Evolutionary conservation across 2,329 filamentous ascomycete genomes (phyloP).

Genomic region (Trichoderma sp.): DNA sequence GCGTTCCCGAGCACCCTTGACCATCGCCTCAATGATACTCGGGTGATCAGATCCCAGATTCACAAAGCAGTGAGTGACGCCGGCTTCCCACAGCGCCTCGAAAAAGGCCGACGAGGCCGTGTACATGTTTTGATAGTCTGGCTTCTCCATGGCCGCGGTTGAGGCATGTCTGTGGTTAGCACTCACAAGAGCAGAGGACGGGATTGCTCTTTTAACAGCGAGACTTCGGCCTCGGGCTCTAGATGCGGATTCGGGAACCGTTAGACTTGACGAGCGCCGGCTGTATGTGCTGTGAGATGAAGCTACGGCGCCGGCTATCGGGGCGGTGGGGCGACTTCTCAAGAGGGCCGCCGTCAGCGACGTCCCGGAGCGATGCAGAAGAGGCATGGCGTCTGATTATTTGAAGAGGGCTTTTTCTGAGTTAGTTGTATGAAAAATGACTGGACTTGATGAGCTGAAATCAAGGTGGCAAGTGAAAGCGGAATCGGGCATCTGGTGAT

Average conservation of each 20-base stretch:
- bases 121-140: conserved; percentile 54
- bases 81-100: conserved; percentile 75
- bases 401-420: background rate
- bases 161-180: conserved; percentile 26
- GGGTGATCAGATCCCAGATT: conserved; percentile 75
- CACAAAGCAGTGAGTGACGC: conserved; percentile 63
- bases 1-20: conserved; percentile 72
- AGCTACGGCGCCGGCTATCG: conserved; percentile 24
- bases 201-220: conserved; percentile 5
- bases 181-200: conserved; percentile 21
- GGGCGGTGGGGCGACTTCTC: conserved; percentile 32
- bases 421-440: background rate
- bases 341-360: conserved; percentile 34
- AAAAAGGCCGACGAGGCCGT: conserved; percentile 83
- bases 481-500: conserved; percentile 1
- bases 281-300: conserved; percentile 19
- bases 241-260: conserved; percentile 3
- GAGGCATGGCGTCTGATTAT: conserved; percentile 32
- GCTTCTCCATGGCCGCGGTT: conserved; percentile 28
- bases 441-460: background rate
- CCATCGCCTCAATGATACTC: conserved; percentile 78
- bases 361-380: conserved; percentile 36
- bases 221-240: background rate
- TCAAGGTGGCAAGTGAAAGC: background rate
- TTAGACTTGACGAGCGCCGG: conserved; percentile 8